Evolutionary conservation across 202 grass and related monocot species (phyloP).

Genomic region (Zoysia matrella): DNA sequence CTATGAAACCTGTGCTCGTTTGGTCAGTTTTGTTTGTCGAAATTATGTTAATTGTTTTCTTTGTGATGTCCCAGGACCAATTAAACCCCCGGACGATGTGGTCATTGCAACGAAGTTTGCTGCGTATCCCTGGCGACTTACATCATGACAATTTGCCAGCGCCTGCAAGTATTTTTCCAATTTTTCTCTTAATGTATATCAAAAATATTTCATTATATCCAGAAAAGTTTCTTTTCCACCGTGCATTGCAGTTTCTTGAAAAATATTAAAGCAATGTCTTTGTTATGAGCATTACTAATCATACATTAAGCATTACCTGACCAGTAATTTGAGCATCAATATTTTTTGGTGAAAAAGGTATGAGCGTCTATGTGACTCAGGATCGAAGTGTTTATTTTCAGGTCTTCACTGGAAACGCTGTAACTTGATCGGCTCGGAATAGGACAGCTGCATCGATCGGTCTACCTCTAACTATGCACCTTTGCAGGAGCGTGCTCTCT

Average conservation of each 20-base stretch:
- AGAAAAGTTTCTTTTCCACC: slow-evolving; percentile 4
- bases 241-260: not conserved
- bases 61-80: slow-evolving; percentile 44
- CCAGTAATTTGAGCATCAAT: not conserved
- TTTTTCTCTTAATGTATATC: slow-evolving; percentile 59
- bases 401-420: slow-evolving; percentile 79
- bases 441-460: slow-evolving; percentile 78
- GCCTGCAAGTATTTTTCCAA: slow-evolving; percentile 88
- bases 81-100: slow-evolving; percentile 62
- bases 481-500: slow-evolving; percentile 78
- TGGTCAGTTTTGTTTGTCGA: not conserved
- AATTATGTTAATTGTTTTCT: slow-evolving; percentile 1
- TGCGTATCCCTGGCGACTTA: slow-evolving; percentile 87
- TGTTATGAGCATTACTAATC: not conserved
- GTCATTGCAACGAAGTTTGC: slow-evolving; percentile 95
- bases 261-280: not conserved
- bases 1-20: not conserved
- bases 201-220: slow-evolving; percentile 18
- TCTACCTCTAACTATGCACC: slow-evolving; percentile 98
- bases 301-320: not conserved
- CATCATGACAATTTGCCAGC: slow-evolving; percentile 85
- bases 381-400: slow-evolving; percentile 35
- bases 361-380: slow-evolving; percentile 20
- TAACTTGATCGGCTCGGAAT: slow-evolving; percentile 83
- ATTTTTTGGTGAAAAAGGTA: not conserved